These are phyloP conservation scores for Schizophyllum amplum DNA, from an alignment of 1,284 basidiomycete genomes.

Conservation along the genomic window DNA sequence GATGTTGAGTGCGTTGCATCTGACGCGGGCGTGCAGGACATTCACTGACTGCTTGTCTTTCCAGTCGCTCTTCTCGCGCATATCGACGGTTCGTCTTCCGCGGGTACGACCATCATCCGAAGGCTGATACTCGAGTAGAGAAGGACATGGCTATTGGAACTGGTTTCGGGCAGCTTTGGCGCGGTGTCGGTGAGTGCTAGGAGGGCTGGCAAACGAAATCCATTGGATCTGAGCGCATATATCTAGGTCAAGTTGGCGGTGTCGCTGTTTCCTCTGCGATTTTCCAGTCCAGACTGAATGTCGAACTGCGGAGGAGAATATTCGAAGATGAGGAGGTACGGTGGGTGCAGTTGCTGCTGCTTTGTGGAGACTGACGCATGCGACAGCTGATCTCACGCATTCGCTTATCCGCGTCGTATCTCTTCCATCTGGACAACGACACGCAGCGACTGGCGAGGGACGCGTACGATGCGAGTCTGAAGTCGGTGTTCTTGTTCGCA, in stretches of 20 bases:
- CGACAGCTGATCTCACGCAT: constrained; percentile 58
- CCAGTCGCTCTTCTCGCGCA: constrained; percentile 69
- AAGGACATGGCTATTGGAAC: constrained; percentile 71
- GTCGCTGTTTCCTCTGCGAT: constrained; percentile 76
- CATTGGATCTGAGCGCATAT: no score
- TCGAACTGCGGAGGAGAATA: constrained; percentile 57
- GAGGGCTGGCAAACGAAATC: no score
- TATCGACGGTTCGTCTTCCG: constrained; percentile 40
- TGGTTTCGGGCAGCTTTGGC: constrained; percentile 74
- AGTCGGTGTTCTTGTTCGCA: constrained; percentile 68
- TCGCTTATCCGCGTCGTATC: constrained; percentile 60
- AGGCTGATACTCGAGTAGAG: constrained; percentile 25
- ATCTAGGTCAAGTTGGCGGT: constrained; percentile 59
- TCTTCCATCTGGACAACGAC: constrained; percentile 49
- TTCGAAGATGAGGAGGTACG: constrained; percentile 54
- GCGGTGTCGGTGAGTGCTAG: constrained; percentile 45
- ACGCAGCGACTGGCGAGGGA: constrained; percentile 60
- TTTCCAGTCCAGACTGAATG: constrained; percentile 64
- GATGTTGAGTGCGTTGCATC: constrained; percentile 52
- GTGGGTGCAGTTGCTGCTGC: constrained; percentile 33
- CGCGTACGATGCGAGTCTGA: constrained; percentile 61
- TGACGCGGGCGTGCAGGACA: background rate
- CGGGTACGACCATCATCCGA: background rate
- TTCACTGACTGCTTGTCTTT: background rate
- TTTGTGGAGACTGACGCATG: constrained; percentile 15